phyloP scores from a whole-genome alignment of 2,329 filamentous ascomycete genomes.

The Aspergillus aculeatus region DNA sequence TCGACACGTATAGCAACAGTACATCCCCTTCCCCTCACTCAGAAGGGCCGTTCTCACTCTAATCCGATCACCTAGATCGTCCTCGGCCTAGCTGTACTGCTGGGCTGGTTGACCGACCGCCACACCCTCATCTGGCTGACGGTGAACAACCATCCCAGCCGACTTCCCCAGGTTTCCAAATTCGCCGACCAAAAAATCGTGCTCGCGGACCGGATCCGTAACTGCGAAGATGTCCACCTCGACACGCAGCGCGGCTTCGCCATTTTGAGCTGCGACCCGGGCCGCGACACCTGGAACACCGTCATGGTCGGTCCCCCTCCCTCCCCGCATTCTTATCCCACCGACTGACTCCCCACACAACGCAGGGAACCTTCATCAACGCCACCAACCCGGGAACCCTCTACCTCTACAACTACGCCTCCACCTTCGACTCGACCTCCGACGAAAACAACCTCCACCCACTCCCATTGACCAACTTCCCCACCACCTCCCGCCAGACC shows the following conservation, averaged over 20 bases:
- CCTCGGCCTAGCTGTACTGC: background rate
- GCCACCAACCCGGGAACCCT: background rate
- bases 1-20: background rate
- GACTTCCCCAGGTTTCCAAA: constrained; percentile 8
- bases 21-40: background rate
- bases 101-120: background rate
- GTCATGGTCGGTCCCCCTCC: constrained; percentile 11
- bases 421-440: background rate
- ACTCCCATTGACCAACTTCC: background rate
- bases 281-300: constrained; percentile 13
- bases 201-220: constrained; percentile 15
- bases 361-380: constrained; percentile 10
- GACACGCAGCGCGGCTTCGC: constrained; percentile 7
- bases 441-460: background rate
- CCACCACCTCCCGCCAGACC: background rate
- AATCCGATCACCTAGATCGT: background rate
- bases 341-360: too few species aligned
- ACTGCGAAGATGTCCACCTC: constrained; percentile 18
- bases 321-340: too few species aligned
- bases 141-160: constrained; percentile 13
- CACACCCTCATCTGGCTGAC: background rate
- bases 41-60: background rate
- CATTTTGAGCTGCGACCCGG: constrained; percentile 11
- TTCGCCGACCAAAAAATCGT: constrained; percentile 9
- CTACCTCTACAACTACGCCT: constrained; percentile 7